Base-by-base conservation (phyloP, 139 green algal species). In the Ettlia oleoabundans region DNA sequence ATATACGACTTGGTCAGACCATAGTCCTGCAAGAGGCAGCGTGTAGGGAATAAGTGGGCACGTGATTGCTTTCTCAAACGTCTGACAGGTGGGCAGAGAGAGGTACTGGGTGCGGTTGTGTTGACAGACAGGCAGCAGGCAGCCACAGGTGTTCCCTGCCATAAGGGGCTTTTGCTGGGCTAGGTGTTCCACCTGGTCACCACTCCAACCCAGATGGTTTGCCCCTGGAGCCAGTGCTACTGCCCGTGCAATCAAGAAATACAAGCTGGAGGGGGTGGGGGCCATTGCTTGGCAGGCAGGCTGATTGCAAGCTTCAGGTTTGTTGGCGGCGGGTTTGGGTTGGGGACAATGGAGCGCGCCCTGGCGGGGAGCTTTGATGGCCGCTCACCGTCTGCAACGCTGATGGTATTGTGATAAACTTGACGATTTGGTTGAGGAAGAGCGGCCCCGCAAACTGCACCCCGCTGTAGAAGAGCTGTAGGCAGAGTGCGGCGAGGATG, bases 381-480 rank as follows among this genome's bases (percentile, higher is more conserved):
- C 63, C 63, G 8, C n/a, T 42, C 63, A 4, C n/a, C 63, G 21
- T 18, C n/a, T 13, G 63, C 28, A 22, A n/a, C 40, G 53, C n/a
- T n/a, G 22, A 19, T 15, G 71, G 58, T 32, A 33, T 62, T n/a
- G 67, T 79, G 53, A 91, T 77, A 35, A 87, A 78, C 22, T 78
- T 79, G n/a, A 76, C 75, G 35, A 91, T 91, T 22, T 89, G 53
- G 64, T 88, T 91, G 42, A 91, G 66, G 53, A 91, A 67, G 18
- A 89, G 33, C 28, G 87, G 87, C 0, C 86, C 86, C 24, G 82
- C 86, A 78, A 91, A 91, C 62, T 88, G 81, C 18, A 86, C 26
- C 13, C 43, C 85, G 30, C 67, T 72, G 70, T 91, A 90, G 28
- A 70, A 26, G 3, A 90, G 30, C 61, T 91, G 87, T 51, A 91